These are phyloP conservation scores for Diutina rugosa DNA, from an alignment of 1,139 yeast species.

Conservation along the genomic window DNA sequence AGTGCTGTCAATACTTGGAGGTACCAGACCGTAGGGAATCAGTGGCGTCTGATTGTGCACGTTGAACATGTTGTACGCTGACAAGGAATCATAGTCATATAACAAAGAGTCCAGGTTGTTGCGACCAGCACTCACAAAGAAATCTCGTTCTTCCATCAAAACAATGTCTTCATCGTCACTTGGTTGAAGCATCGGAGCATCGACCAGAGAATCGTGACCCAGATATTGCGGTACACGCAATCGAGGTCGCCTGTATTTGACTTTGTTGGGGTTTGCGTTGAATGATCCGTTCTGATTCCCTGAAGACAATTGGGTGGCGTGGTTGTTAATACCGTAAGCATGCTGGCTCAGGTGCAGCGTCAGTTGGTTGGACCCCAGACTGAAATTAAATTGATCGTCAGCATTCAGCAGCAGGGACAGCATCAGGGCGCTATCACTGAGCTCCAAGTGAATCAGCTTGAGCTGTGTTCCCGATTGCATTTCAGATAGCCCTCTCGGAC, in stretches of 20 bases:
- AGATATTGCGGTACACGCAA: background rate
- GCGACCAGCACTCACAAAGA: slow-evolving; percentile 7
- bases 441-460: background rate
- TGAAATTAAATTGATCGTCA: background rate
- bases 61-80: slow-evolving; percentile 33
- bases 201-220: background rate
- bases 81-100: slow-evolving; percentile 26
- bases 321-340: background rate
- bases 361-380: background rate
- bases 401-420: background rate
- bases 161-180: slow-evolving; percentile 18
- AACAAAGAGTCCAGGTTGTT: slow-evolving; percentile 26
- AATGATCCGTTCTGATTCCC: background rate
- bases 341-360: background rate
- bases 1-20: background rate
- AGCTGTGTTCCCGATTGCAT: background rate
- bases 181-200: slow-evolving; percentile 2
- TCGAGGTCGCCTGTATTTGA: background rate
- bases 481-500: background rate
- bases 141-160: slow-evolving; percentile 20
- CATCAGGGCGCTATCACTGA: background rate
- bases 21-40: background rate
- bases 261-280: background rate
- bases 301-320: background rate
- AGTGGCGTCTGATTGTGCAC: slow-evolving; percentile 8